These are phyloP conservation scores for Selenicereus undatus DNA, from an alignment of 148 eudicot species.

Conservation along the genomic window DNA sequence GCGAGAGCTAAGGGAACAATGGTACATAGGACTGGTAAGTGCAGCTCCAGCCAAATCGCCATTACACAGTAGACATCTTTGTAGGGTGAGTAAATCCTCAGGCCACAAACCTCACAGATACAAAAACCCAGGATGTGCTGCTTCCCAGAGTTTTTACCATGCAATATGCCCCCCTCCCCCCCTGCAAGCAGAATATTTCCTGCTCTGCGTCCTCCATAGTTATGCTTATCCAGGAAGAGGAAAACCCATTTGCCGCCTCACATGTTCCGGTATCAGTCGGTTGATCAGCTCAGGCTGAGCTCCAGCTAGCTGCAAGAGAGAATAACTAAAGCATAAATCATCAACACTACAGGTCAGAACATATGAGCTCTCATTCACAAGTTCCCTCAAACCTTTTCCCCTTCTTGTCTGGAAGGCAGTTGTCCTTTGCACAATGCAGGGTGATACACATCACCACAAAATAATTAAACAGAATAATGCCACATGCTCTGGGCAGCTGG, in stretches of 20 bases:
- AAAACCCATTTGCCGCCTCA: conserved; percentile 58
- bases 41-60: conserved; percentile 16
- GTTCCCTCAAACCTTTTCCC: background rate
- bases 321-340: background rate
- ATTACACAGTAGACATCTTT: background rate
- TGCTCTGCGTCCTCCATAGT: background rate
- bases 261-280: conserved; percentile 74
- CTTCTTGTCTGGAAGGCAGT: background rate
- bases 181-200: conserved; percentile 19
- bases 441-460: background rate
- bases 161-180: background rate
- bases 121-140: conserved; percentile 11
- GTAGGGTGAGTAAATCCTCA: conserved; percentile 17
- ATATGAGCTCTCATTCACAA: too few species aligned
- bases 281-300: conserved; percentile 68
- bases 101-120: conserved; percentile 10
- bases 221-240: conserved; percentile 45
- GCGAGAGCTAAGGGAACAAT: conserved; percentile 20
- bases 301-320: conserved; percentile 53
- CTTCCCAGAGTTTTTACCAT: conserved; percentile 9
- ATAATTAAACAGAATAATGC: too few species aligned
- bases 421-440: background rate
- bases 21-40: conserved; percentile 8
- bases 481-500: too few species aligned
- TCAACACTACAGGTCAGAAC: background rate